Evolutionary conservation across 1,284 basidiomycete genomes (phyloP), one percentile per base, ranked within the genome.

Genomic region (Pholiota adiposa): DNA sequence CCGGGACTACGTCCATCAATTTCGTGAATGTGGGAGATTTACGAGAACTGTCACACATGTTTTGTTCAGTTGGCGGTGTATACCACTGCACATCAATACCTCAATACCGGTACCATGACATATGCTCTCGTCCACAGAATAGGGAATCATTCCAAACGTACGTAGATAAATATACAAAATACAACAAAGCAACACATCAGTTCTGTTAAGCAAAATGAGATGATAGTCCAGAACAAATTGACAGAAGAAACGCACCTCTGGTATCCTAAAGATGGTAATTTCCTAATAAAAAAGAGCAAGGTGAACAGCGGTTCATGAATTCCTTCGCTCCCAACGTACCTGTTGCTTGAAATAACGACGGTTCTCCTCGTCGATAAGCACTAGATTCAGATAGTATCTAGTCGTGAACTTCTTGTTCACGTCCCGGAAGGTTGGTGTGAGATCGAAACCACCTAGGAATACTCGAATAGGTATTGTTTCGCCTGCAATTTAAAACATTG

Each of bases 351-450:
- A 97, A 75, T 97, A 97, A 65, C 95, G 81, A 68, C 95, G 81
- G 75, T 98, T 98, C 82, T 98, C 97, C 75, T 98, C 96, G 73
- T 99, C 97, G 63, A 98, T 96, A 61, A 98, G 84, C 2, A 99
- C 97, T 36, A 99, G 81, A 73, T 98, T 99, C 66, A 97, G 85
- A 74, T 98, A 99, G 77, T 98, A 99, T 58, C 97, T 83, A 36
- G 93, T 94, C 72, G 91, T 95, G 78, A 99, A 99, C 79, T 97
- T 98, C 84, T 99, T 99, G 85, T 98, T 99, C 67, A 99, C 94
- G 68, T 99, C 97, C 21, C 97, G 86, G 86, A 98, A 99, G 9
- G 97, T 99, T 1, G 97, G 97, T 2, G 97, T 99, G 51, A 99
- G 81, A 75, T 99, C 97, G 72, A 99, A 99, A 1, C 97, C 97